phyloP scores from a whole-genome alignment of 2,329 filamentous ascomycete genomes.

The Lizonia empirigonia region DNA sequence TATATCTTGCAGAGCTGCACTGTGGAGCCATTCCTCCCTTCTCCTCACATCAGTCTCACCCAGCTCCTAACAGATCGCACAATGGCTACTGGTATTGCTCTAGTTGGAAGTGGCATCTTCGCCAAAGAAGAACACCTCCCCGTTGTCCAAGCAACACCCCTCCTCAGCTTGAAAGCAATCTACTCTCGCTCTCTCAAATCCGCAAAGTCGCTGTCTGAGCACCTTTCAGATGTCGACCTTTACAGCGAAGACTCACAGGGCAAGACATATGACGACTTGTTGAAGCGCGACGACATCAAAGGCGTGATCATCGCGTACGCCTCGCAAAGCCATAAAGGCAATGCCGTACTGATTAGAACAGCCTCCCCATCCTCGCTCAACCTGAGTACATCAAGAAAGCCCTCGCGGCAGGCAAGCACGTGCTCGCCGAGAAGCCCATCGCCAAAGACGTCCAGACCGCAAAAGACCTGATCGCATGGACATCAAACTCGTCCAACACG shows the following conservation, averaged over 20 bases:
- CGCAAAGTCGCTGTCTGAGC: conserved; percentile 51
- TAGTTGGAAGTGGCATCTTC: conserved; percentile 69
- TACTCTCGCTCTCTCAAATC: conserved; percentile 68
- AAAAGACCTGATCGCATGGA: conserved; percentile 56
- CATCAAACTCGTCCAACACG: conserved; percentile 46
- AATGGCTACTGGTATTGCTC: conserved; percentile 59
- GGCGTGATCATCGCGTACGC: conserved; percentile 61
- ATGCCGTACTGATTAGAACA: conserved; percentile 26
- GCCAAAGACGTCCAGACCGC: conserved; percentile 63
- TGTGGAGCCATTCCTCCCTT: neutral
- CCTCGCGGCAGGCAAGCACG: conserved; percentile 70
- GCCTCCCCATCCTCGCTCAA: conserved; percentile 67
- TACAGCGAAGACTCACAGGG: conserved; percentile 63
- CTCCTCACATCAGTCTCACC: neutral
- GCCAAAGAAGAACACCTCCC: conserved; percentile 66
- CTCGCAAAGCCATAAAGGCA: neutral
- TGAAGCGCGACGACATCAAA: conserved; percentile 60
- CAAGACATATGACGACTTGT: conserved; percentile 58
- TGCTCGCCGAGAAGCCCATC: conserved; percentile 72
- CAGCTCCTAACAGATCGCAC: neutral
- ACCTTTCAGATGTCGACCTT: conserved; percentile 55
- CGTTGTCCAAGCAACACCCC: conserved; percentile 61
- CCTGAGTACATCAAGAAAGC: conserved; percentile 64
- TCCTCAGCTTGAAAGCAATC: conserved; percentile 65
- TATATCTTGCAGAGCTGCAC: neutral